A percentile compares a stretch with the other conserved stretches of the same genome.
These are phyloP conservation scores for Penicillium sp. DNA, from an alignment of 2,329 filamentous ascomycete genomes.

Conservation along the genomic window DNA sequence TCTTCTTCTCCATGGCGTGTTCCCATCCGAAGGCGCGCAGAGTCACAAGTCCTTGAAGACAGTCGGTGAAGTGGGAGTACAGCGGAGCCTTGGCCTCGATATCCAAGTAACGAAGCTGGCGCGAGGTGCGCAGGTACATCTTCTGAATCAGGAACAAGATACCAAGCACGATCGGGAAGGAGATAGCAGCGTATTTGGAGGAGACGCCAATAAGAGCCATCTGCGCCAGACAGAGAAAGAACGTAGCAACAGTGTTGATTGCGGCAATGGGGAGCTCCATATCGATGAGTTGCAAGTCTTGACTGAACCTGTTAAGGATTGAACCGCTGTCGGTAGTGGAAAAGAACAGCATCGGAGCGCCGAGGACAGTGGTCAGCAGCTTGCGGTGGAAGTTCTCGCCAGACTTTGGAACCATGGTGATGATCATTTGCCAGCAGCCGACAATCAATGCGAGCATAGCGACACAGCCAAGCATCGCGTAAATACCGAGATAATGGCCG, in stretches of 20 bases:
- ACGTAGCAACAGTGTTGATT: conserved; percentile 39
- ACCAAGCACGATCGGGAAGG: conserved; percentile 50
- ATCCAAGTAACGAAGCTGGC: conserved; percentile 60
- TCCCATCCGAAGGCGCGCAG: conserved; percentile 58
- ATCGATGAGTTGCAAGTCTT: conserved; percentile 46
- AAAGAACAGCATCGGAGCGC: conserved; percentile 45
- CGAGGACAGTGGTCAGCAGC: conserved; percentile 49
- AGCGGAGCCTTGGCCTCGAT: conserved; percentile 61
- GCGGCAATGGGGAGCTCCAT: conserved; percentile 43
- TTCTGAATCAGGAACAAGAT: conserved; percentile 53
- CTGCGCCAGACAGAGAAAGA: conserved; percentile 43
- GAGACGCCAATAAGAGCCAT: conserved; percentile 50
- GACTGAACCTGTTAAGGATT: conserved; percentile 46
- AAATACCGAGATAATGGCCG: conserved; percentile 40
- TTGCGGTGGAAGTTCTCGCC: conserved; percentile 49
- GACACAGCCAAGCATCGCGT: conserved; percentile 39
- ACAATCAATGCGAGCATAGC: conserved; percentile 37
- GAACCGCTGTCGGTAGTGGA: conserved; percentile 41
- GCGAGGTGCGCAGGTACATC: conserved; percentile 59
- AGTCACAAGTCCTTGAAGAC: conserved; percentile 54
- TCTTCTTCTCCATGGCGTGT: conserved; percentile 43
- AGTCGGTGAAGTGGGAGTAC: conserved; percentile 58
- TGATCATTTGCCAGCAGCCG: conserved; percentile 48
- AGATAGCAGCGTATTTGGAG: conserved; percentile 49
- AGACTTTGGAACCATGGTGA: conserved; percentile 55